Conservation (phyloP, 148 eudicot genomes). For the Dysphania ambrosioides region DNA sequence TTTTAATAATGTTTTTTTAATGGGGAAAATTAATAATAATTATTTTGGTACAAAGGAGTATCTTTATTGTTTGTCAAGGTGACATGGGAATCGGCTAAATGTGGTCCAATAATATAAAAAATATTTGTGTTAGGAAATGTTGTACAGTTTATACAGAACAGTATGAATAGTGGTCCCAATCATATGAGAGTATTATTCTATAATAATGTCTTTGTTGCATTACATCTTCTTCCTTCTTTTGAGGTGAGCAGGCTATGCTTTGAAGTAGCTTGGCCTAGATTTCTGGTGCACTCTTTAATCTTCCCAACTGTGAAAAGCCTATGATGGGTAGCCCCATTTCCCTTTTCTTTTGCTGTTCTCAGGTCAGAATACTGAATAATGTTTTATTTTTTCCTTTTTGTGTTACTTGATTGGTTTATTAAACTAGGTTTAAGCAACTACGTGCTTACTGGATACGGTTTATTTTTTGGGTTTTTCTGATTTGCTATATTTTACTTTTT, state of each 20-base stretch:
- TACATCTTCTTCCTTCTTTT: conserved; percentile 23
- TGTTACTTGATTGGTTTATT: not conserved
- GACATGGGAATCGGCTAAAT: conserved; percentile 2
- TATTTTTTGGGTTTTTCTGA: too few relatives aligned
- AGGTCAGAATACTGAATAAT: conserved; percentile 2
- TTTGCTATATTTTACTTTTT: too few relatives aligned
- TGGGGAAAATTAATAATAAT: too few relatives aligned
- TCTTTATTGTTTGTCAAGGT: conserved; percentile 4
- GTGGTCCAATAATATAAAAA: conserved; percentile 14
- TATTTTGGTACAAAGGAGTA: not conserved
- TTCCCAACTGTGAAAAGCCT: conserved; percentile 25
- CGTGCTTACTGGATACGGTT: not conserved
- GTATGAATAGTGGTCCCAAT: conserved; percentile 27
- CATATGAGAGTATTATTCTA: not conserved
- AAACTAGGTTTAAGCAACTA: too few relatives aligned
- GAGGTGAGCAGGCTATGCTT: conserved; percentile 28
- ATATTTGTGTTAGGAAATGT: conserved; percentile 3
- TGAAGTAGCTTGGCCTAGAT: conserved; percentile 25
- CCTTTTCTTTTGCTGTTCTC: not conserved
- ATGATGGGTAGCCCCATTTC: conserved; percentile 8
- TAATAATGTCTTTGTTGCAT: not conserved
- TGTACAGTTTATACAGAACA: not conserved
- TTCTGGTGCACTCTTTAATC: conserved; percentile 25
- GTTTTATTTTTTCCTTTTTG: conserved; percentile 13
- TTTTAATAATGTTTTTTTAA: too few relatives aligned